These are phyloP conservation scores for Exophiala bonariae DNA, from an alignment of 2,329 filamentous ascomycete species.

Conservation along the genomic window DNA sequence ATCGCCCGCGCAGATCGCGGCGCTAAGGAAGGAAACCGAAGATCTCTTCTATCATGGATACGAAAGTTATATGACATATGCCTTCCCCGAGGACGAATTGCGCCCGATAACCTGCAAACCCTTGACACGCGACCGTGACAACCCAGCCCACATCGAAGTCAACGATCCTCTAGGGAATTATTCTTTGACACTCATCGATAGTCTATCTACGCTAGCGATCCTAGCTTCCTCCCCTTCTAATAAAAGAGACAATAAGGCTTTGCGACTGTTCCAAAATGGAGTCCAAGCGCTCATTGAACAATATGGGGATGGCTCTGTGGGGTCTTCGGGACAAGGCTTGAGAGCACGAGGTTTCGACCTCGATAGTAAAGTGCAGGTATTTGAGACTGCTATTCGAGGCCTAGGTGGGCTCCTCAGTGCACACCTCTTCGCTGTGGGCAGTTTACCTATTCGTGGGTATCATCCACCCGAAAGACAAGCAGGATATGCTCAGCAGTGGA, in stretches of 20 bases:
- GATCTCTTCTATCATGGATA: conserved; percentile 96
- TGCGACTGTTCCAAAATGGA: conserved; percentile 76
- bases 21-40: conserved; percentile 46
- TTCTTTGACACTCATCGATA: conserved; percentile 92
- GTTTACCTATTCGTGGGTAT: conserved; percentile 83
- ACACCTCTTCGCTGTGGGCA: conserved; percentile 88
- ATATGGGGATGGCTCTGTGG: conserved; percentile 80
- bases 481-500: conserved; percentile 42
- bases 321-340: conserved; percentile 67
- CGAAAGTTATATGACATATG: conserved; percentile 89
- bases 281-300: conserved; percentile 73
- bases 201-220: conserved; percentile 89
- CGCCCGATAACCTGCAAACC: conserved; percentile 82
- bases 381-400: conserved; percentile 94
- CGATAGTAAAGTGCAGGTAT: conserved; percentile 97
- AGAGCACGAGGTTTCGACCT: conserved; percentile 83
- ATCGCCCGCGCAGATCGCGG: conserved; percentile 18
- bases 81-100: conserved; percentile 94
- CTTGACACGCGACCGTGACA: conserved; percentile 76
- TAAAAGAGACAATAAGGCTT: conserved; percentile 59
- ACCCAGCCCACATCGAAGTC: conserved; percentile 78
- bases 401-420: conserved; percentile 88
- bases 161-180: conserved; percentile 98
- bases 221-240: conserved; percentile 69
- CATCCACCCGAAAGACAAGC: conserved; percentile 47